Evolutionary conservation across 805 yeast genomes (phyloP).

Genomic region (Kazachstania taianensis): DNA sequence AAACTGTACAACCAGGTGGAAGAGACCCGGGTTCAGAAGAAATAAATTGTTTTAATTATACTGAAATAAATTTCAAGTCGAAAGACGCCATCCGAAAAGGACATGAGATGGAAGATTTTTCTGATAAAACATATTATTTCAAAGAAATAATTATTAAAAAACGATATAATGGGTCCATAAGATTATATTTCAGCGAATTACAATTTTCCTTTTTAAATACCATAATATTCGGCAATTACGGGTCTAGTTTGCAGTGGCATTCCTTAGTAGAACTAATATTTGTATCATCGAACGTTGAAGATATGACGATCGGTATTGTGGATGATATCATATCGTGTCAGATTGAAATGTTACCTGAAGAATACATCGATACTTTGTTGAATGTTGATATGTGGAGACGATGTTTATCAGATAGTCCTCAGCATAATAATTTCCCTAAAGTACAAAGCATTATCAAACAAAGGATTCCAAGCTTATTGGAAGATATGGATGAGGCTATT

Average conservation of each 20-base stretch:
- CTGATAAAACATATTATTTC: slow-evolving; percentile 57
- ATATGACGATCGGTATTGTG: slow-evolving; percentile 4
- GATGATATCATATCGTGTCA: slow-evolving; percentile 17
- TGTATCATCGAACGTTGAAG: slow-evolving; percentile 10
- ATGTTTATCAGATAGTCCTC: slow-evolving; percentile 11
- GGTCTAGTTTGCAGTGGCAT: slow-evolving; percentile 59
- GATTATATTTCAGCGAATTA: slow-evolving; percentile 41
- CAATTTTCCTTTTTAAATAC: slow-evolving; percentile 42
- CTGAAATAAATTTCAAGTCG: slow-evolving; percentile 22
- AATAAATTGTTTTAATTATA: slow-evolving; percentile 11
- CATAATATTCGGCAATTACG: slow-evolving; percentile 49
- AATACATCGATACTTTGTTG: slow-evolving; percentile 16
- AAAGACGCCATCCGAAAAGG: slow-evolving; percentile 23
- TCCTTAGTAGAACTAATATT: slow-evolving; percentile 35
- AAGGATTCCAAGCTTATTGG: slow-evolving; percentile 4
- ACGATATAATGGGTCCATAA: slow-evolving; percentile 14
- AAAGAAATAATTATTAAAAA: slow-evolving; percentile 24
- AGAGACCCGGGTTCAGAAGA: slow-evolving; percentile 4
- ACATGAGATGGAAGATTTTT: slow-evolving; percentile 39
- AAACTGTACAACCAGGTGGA: slow-evolving; percentile 5
- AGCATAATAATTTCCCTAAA: slow-evolving; percentile 3
- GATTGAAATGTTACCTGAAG: slow-evolving; percentile 16
- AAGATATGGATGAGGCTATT: not conserved
- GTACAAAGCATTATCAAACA: slow-evolving; percentile 4
- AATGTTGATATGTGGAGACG: slow-evolving; percentile 17